These are phyloP conservation scores for Pseudogymnoascus sp. DNA, from an alignment of 2,329 filamentous ascomycete genomes.

Conservation along the genomic window DNA sequence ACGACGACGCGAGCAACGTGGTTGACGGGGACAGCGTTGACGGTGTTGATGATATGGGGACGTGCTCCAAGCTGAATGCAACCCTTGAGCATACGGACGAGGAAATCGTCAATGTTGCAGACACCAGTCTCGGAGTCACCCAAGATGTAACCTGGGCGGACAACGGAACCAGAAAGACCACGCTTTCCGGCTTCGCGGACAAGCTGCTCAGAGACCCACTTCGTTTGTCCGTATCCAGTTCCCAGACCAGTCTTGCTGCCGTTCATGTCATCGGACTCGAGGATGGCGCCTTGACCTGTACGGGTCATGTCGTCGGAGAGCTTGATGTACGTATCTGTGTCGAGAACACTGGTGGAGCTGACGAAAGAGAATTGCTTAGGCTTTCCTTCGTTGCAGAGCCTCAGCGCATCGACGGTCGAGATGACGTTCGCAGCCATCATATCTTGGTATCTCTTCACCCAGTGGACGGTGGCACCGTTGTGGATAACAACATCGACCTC, in stretches of 20 bases:
- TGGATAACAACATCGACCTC: conserved; percentile 68
- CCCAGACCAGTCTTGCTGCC: conserved; percentile 69
- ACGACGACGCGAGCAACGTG: conserved; percentile 77
- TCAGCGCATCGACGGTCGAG: conserved; percentile 68
- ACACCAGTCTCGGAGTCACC: conserved; percentile 64
- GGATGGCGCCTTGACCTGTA: conserved; percentile 55
- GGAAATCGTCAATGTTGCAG: conserved; percentile 80
- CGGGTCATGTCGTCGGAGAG: conserved; percentile 56
- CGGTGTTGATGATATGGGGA: conserved; percentile 73
- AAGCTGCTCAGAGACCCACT: conserved; percentile 68
- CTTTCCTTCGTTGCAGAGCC: conserved; percentile 67
- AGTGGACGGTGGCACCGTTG: conserved; percentile 76
- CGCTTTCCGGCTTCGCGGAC: conserved; percentile 69
- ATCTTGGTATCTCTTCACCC: conserved; percentile 69
- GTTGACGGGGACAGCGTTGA: conserved; percentile 82
- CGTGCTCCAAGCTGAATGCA: conserved; percentile 69
- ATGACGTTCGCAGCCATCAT: conserved; percentile 69
- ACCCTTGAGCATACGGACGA: conserved; percentile 79
- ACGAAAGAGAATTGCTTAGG: conserved; percentile 77
- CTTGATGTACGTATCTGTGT: conserved; percentile 71
- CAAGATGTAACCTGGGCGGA: conserved; percentile 79
- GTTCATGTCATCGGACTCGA: conserved; percentile 68
- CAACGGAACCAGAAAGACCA: conserved; percentile 65
- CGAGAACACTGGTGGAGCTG: conserved; percentile 72
- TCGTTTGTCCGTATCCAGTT: conserved; percentile 85